Conservation (phyloP, 441 rosid species). For the Metrosideros polymorpha region DNA sequence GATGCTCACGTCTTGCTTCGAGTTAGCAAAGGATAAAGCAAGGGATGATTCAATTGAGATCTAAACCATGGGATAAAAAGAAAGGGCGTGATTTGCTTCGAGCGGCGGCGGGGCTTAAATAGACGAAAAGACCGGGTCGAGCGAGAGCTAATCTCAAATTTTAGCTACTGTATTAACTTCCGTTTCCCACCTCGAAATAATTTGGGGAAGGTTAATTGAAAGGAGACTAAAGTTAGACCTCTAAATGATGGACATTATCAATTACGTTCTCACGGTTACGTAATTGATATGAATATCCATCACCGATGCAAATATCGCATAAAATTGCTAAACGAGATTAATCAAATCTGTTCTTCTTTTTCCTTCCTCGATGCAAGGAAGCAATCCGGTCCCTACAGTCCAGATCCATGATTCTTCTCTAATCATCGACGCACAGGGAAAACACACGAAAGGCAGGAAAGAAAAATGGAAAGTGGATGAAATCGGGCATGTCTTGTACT, state of each 20-base stretch:
- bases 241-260: neutral
- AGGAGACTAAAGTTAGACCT: neutral
- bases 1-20: neutral
- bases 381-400: neutral
- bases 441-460: too few relatives aligned
- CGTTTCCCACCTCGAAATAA: neutral
- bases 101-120: too few relatives aligned
- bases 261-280: neutral
- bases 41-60: neutral
- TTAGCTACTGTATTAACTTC: too few relatives aligned
- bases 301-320: too few relatives aligned
- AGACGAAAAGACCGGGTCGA: too few relatives aligned
- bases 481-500: neutral
- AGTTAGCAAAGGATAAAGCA: neutral
- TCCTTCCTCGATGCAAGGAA: too few relatives aligned
- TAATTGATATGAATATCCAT: neutral
- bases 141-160: neutral
- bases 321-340: too few relatives aligned
- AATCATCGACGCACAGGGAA: neutral
- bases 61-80: neutral
- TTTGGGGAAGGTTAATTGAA: neutral
- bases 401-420: neutral
- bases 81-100: neutral
- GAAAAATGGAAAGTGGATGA: neutral
- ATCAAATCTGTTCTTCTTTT: too few relatives aligned